A percentile compares a stretch with the other conserved stretches of the same genome.
These are phyloP conservation scores for Sedum album DNA, from an alignment of 164 flowering plant species.

Conservation along the genomic window DNA sequence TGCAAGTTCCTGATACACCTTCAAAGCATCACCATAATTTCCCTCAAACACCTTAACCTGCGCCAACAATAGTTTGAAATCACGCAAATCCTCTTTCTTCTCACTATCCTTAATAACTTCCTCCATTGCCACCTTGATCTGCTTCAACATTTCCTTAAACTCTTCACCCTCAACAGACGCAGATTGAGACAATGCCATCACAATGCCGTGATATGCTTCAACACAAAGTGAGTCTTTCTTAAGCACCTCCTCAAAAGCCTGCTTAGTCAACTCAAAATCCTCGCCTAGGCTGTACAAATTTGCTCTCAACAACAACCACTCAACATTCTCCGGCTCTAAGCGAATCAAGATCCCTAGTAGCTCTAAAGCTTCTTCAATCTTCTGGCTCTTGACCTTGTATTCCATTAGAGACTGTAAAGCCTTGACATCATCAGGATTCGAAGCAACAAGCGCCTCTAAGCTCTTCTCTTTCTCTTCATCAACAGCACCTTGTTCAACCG, in stretches of 20 bases:
- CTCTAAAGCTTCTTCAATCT: slow-evolving; percentile 45
- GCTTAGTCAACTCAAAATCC: slow-evolving; percentile 42
- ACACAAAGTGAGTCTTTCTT: slow-evolving; percentile 52
- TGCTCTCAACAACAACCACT: slow-evolving; percentile 62
- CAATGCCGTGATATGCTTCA: slow-evolving; percentile 78
- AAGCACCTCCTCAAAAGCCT: slow-evolving; percentile 51
- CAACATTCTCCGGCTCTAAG: slow-evolving; percentile 54
- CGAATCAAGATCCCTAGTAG: slow-evolving; percentile 44
- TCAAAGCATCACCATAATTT: slow-evolving; percentile 61
- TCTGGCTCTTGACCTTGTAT: slow-evolving; percentile 36
- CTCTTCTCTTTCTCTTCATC: slow-evolving; percentile 30
- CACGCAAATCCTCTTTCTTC: slow-evolving; percentile 44
- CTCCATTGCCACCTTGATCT: slow-evolving; percentile 47
- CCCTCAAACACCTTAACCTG: slow-evolving; percentile 69
- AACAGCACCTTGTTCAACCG: background rate
- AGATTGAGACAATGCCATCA: slow-evolving; percentile 40
- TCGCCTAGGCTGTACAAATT: slow-evolving; percentile 44
- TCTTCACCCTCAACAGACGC: slow-evolving; percentile 17
- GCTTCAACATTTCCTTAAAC: slow-evolving; percentile 36
- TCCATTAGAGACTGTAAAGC: slow-evolving; percentile 55
- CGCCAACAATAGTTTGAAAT: slow-evolving; percentile 71
- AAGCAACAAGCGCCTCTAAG: slow-evolving; percentile 34
- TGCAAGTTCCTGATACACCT: slow-evolving; percentile 62
- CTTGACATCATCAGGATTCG: slow-evolving; percentile 37
- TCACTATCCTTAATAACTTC: slow-evolving; percentile 44